Evolutionary conservation across 2,329 filamentous ascomycete species (phyloP).

Genomic region (Penicillium hordei): DNA sequence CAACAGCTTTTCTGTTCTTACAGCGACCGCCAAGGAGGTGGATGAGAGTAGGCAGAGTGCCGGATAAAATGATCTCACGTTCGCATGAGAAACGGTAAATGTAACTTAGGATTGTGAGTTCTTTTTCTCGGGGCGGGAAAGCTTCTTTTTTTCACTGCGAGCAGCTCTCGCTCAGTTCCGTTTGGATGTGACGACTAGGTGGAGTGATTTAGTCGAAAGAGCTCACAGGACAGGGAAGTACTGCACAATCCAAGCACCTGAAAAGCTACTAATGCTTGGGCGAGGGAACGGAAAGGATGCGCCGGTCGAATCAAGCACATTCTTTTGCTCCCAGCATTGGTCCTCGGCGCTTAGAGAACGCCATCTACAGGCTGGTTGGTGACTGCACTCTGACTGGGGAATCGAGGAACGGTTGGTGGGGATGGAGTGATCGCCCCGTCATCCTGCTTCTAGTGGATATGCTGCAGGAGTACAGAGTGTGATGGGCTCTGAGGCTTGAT

Average conservation of each 20-base stretch:
- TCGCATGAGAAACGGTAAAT: conserved; percentile 18
- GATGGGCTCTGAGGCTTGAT: conserved; percentile 23
- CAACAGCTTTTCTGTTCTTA: conserved; percentile 8
- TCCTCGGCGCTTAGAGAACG: conserved; percentile 25
- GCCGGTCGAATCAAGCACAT: conserved; percentile 19
- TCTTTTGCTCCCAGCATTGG: neutral
- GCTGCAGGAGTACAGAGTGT: conserved; percentile 18
- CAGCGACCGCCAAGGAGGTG: conserved; percentile 3
- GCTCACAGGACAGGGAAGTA: neutral
- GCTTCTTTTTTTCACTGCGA: conserved; percentile 28
- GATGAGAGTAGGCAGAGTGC: conserved; percentile 12
- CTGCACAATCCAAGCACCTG: conserved; percentile 7
- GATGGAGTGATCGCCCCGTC: conserved; percentile 6
- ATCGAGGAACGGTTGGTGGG: conserved; percentile 12
- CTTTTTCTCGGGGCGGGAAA: conserved; percentile 16
- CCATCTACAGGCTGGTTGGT: conserved; percentile 18
- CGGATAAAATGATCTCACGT: conserved; percentile 13
- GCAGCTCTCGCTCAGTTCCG: conserved; percentile 4
- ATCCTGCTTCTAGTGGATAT: conserved; percentile 13
- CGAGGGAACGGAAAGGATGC: neutral
- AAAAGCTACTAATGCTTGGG: conserved; percentile 5
- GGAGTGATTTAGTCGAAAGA: conserved; percentile 6
- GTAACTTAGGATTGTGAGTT: neutral
- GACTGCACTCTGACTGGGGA: neutral
- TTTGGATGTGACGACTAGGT: conserved; percentile 16